These are phyloP conservation scores for Syzygium syzygioides DNA, from an alignment of 441 rosid species.

Conservation along the genomic window DNA sequence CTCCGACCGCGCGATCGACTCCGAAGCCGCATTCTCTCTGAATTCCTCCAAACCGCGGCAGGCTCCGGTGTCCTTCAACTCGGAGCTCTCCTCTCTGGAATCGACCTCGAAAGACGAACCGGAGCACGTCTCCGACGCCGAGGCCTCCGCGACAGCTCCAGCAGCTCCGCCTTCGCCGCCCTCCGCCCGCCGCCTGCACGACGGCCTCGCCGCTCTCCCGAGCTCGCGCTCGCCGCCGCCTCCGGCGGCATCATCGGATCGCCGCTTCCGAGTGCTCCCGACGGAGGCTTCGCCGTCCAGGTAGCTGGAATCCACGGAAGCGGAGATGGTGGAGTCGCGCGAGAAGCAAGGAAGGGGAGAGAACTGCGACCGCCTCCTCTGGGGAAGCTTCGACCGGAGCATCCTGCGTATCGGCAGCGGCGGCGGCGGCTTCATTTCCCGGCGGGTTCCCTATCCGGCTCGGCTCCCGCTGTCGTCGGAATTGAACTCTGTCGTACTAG, in stretches of 20 bases:
- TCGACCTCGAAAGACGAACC: constrained; percentile 36
- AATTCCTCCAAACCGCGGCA: neutral
- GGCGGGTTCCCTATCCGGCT: constrained; percentile 19
- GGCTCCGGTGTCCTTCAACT: constrained; percentile 8
- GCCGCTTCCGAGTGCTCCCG: constrained; percentile 12
- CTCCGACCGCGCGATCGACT: constrained; percentile 29
- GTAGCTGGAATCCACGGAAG: constrained; percentile 31
- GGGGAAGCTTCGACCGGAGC: constrained; percentile 50
- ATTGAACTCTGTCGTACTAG: neutral
- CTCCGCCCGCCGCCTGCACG: constrained; percentile 17
- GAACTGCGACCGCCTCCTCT: constrained; percentile 32
- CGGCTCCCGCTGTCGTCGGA: neutral
- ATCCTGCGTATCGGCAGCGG: constrained; percentile 30
- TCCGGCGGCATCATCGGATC: constrained; percentile 14
- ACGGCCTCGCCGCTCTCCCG: constrained; percentile 56
- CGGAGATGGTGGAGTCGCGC: constrained; percentile 7
- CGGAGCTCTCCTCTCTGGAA: constrained; percentile 15
- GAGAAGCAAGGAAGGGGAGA: constrained; percentile 29
- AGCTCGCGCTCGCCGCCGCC: constrained; percentile 5
- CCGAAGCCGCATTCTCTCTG: constrained; percentile 18
- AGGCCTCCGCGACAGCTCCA: constrained; percentile 30
- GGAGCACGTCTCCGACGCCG: constrained; percentile 52
- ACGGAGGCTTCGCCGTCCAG: constrained; percentile 43
- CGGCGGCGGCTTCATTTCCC: constrained; percentile 20
- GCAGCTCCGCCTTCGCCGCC: constrained; percentile 14